Conservation (phyloP, 2,329 filamentous ascomycete genomes). For the Trichoderma pleuroti region DNA sequence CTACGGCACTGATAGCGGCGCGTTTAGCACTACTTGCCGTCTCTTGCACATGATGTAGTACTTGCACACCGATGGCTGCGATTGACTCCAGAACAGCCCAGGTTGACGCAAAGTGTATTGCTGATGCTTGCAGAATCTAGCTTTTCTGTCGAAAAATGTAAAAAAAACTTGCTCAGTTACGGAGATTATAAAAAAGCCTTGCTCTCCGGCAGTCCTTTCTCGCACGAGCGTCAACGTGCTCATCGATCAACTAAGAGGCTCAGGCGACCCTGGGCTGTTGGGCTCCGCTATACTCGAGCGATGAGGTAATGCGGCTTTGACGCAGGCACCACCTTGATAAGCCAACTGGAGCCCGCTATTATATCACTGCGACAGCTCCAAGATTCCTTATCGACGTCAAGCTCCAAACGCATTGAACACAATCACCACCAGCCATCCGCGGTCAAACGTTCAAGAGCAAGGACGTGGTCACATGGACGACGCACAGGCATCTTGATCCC, state of each 20-base stretch:
- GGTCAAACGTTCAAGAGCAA: neutral
- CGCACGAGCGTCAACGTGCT: neutral
- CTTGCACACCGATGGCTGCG: neutral
- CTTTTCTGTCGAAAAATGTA: neutral
- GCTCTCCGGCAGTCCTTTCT: neutral
- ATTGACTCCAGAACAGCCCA: neutral
- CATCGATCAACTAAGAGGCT: neutral
- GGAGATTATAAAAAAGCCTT: neutral
- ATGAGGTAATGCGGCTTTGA: conserved; percentile 9
- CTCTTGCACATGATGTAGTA: neutral
- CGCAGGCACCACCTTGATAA: neutral
- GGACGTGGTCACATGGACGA: neutral
- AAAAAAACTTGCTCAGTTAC: neutral
- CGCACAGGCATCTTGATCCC: neutral
- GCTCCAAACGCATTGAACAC: neutral
- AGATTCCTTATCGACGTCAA: neutral
- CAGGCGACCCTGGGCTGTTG: neutral
- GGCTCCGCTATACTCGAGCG: neutral
- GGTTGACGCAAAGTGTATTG: neutral
- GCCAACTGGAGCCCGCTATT: neutral
- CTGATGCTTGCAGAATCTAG: neutral
- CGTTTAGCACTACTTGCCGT: no score
- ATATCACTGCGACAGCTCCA: neutral
- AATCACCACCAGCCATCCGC: neutral
- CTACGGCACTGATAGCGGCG: neutral